These are phyloP conservation scores for Lichtheimia ramosa DNA, from an alignment of 371 early-diverging fungal species.

Conservation along the genomic window DNA sequence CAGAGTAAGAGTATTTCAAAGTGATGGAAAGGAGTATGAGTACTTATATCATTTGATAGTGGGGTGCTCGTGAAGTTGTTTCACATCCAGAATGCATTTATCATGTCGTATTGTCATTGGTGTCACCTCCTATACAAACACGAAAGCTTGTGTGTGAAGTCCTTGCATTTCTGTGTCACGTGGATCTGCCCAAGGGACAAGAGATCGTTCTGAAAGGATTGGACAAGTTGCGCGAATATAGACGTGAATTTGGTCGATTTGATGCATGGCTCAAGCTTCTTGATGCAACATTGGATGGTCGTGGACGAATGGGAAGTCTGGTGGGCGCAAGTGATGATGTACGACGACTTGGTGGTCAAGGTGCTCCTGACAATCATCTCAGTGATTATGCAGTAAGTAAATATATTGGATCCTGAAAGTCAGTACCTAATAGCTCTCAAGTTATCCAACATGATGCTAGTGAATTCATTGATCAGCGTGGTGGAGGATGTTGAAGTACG, in stretches of 20 bases:
- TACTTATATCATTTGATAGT: conserved; percentile 30
- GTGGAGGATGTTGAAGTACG: conserved; percentile 79
- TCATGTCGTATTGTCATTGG: conserved; percentile 74
- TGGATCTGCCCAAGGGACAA: conserved; percentile 78
- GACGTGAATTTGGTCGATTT: conserved; percentile 66
- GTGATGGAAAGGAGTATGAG: neutral
- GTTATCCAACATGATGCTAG: conserved; percentile 80
- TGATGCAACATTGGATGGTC: conserved; percentile 76
- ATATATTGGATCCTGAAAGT: neutral
- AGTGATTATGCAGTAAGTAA: conserved; percentile 71
- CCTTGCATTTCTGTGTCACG: conserved; percentile 81
- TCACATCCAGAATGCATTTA: conserved; percentile 70
- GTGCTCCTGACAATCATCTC: conserved; percentile 72
- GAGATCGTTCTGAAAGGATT: conserved; percentile 77
- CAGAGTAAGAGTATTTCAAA: conserved; percentile 29
- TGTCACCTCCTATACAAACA: conserved; percentile 75
- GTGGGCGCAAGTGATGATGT: conserved; percentile 81
- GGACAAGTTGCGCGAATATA: conserved; percentile 59
- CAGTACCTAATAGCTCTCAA: conserved; percentile 9
- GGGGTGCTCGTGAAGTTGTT: conserved; percentile 84
- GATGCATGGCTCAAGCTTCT: conserved; percentile 82
- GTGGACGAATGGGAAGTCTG: conserved; percentile 79
- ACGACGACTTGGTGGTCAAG: conserved; percentile 55
- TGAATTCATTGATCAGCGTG: conserved; percentile 79
- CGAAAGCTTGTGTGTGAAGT: conserved; percentile 81